Evolutionary conservation across 2,329 filamentous ascomycete genomes (phyloP).

Genomic region (Talaromyces funiculosus): DNA sequence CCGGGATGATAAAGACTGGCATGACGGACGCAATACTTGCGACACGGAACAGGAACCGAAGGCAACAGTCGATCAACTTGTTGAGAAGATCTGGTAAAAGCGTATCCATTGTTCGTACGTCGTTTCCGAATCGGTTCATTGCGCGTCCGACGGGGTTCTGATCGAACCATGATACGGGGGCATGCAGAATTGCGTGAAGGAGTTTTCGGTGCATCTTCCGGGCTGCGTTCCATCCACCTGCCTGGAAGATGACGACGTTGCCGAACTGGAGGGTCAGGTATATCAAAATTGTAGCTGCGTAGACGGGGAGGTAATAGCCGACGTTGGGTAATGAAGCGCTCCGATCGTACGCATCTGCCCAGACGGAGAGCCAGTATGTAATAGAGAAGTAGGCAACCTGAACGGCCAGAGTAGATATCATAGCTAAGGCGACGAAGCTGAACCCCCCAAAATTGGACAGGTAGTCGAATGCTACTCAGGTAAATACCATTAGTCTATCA

Average conservation of each 20-base stretch:
- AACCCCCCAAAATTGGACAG: conserved; percentile 23
- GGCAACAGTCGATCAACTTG: conserved; percentile 33
- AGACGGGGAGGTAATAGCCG: conserved; percentile 50
- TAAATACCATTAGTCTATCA: background rate
- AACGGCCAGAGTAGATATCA: conserved; percentile 20
- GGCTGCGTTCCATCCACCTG: conserved; percentile 54
- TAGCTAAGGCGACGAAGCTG: conserved; percentile 18
- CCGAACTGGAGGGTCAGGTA: conserved; percentile 22
- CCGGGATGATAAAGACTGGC: conserved; percentile 48
- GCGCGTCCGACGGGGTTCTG: conserved; percentile 47
- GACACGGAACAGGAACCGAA: conserved; percentile 44
- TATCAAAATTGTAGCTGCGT: conserved; percentile 42
- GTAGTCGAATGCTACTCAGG: conserved; percentile 18
- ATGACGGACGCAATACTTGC: conserved; percentile 48
- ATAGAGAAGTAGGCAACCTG: conserved; percentile 25
- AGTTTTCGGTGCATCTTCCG: conserved; percentile 49
- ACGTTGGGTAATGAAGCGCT: conserved; percentile 16
- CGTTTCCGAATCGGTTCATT: conserved; percentile 48
- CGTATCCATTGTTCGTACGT: conserved; percentile 53
- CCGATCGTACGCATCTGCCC: conserved; percentile 21
- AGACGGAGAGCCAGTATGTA: conserved; percentile 28
- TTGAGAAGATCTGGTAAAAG: conserved; percentile 40
- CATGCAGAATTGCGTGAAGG: conserved; percentile 49
- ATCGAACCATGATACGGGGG: conserved; percentile 55
- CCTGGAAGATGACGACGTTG: conserved; percentile 43